These are phyloP conservation scores for Monilinia vaccinii-corymbosi DNA, from an alignment of 2,329 filamentous ascomycete species.

Conservation along the genomic window DNA sequence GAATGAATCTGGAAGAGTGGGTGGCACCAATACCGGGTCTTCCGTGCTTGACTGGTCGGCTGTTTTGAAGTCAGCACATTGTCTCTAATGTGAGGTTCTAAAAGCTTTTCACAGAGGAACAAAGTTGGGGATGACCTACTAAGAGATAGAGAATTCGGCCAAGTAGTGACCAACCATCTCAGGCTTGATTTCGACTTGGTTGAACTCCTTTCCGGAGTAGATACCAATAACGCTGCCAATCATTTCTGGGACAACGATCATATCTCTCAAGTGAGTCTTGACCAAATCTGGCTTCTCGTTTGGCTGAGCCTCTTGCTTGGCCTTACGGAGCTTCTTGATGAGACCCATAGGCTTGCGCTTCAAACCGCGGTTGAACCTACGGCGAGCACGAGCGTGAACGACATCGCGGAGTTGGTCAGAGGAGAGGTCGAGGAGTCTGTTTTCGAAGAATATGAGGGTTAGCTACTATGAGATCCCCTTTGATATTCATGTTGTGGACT, in stretches of 20 bases:
- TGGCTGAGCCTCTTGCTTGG: conserved; percentile 96
- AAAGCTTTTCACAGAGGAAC: neutral
- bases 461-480: conserved; percentile 28
- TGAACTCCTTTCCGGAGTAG: conserved; percentile 99
- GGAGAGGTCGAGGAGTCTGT: conserved; percentile 93
- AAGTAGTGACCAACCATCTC: conserved; percentile 99
- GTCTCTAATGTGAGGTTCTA: neutral
- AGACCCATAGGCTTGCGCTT: conserved; percentile 99
- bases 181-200: conserved; percentile 99
- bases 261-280: conserved; percentile 99
- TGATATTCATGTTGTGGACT: conserved; percentile 24
- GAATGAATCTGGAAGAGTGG: conserved; percentile 99
- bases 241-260: conserved; percentile 99
- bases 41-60: conserved; percentile 99
- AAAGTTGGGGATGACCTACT: conserved; percentile 54
- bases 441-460: conserved; percentile 29
- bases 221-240: conserved; percentile 97
- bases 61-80: conserved; percentile 33
- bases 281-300: conserved; percentile 99
- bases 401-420: conserved; percentile 99
- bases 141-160: conserved; percentile 99
- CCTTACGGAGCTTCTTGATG: conserved; percentile 99
- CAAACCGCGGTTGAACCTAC: conserved; percentile 98
- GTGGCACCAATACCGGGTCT: conserved; percentile 99
- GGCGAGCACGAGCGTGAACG: conserved; percentile 95